Percentiles rank a stretch among this genome's conserved stretches.
Evolutionary conservation across 2,329 filamentous ascomycete species (phyloP).

Genomic region (Penicillium expansum): DNA sequence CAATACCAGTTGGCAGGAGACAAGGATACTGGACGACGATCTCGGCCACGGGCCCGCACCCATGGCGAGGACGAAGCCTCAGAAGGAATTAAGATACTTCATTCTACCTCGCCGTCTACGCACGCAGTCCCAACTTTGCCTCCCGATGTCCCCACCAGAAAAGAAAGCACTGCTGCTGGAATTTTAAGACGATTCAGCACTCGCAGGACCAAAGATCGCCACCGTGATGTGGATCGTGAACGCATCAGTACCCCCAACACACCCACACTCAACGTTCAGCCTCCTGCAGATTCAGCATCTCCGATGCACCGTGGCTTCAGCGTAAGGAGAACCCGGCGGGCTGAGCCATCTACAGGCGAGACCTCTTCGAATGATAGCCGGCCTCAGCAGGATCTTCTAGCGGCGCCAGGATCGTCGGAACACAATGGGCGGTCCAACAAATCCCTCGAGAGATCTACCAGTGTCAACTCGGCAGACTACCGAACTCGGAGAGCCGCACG

Average conservation of each 20-base stretch:
- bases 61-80: constrained; percentile 90
- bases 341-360: constrained; percentile 53
- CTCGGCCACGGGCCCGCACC: constrained; percentile 80
- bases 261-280: constrained; percentile 77
- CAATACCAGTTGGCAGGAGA: constrained; percentile 88
- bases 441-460: constrained; percentile 79
- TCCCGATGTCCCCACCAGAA: constrained; percentile 64
- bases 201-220: constrained; percentile 64
- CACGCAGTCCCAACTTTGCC: constrained; percentile 55
- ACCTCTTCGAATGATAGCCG: constrained; percentile 59
- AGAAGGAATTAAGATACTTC: constrained; percentile 67
- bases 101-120: constrained; percentile 51
- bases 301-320: constrained; percentile 84
- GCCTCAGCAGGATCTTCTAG: constrained; percentile 72
- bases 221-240: constrained; percentile 41
- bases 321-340: constrained; percentile 62
- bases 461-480: constrained; percentile 84
- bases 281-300: constrained; percentile 63
- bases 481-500: constrained; percentile 60
- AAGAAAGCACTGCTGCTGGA: constrained; percentile 82
- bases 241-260: constrained; percentile 64
- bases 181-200: constrained; percentile 89
- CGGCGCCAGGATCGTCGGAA: constrained; percentile 65
- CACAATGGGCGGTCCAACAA: constrained; percentile 61
- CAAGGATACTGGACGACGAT: constrained; percentile 77